Evolutionary conservation across 1,284 basidiomycete genomes (phyloP), one percentile per base, ranked within the genome.

Genomic region (Trichosporon asahii): DNA sequence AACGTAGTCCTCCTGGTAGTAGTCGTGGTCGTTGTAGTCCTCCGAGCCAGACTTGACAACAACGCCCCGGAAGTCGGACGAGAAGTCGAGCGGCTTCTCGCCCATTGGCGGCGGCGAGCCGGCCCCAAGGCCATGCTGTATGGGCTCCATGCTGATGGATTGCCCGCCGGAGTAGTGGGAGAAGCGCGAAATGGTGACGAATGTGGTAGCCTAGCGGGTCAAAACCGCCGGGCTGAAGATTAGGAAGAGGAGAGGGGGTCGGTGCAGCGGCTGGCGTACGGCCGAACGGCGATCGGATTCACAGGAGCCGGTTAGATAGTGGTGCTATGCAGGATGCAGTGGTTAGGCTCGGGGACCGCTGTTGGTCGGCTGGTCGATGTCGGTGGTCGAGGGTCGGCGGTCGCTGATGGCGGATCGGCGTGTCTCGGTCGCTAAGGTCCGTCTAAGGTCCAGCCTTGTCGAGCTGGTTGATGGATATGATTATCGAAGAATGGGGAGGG

Each of bases 11-110:
- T 64, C 63, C 63, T 64, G 37, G 11, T 37, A 44, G 35, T 64
- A 64, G 35, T 64, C 37, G n/a, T 64, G 63, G 35, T 64, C 63
- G 37, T 27, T 44, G 63, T 40, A 44, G 18, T 64, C 63, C 57
- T 61, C 57, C 14, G 57, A 61, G 27, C 27, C 57, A 2, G 57
- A 61, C 57, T 61, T 61, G 57, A 61, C 57, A 8, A 61, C 57
- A 18, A 61, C 57, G 29, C 29, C 57, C 15, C 29, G 27, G 57
- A 61, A 61, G 57, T 61, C 57, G 27, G 40, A 14, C 53, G 53
- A 57, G 27, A 57, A 61, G 57, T 61, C 57, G 57, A 61, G 15
- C 21, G 21, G 21, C 27, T 61, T 31, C 27, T 61, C 57, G 53
- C 27, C 53, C 53, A 25, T 37, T 37, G 35, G 35, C 53, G 53